phyloP scores from a whole-genome alignment of 495 filamentous ascomycete species.

The Tirmania nivea region DNA sequence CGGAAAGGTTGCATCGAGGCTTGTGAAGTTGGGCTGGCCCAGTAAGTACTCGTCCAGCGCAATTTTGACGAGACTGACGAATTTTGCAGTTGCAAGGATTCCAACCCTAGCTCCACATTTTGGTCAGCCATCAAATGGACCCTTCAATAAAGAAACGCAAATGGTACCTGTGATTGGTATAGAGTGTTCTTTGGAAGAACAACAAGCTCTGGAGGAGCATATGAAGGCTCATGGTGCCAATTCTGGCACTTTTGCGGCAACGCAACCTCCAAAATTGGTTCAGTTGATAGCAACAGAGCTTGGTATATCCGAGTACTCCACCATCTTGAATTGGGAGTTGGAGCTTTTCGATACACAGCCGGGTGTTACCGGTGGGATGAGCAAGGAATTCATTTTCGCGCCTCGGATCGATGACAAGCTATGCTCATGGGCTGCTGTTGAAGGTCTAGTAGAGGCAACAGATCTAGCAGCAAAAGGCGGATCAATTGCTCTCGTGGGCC shows the following conservation, averaged over 20 bases:
- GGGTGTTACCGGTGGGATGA: conserved; percentile 60
- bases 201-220: conserved; percentile 10
- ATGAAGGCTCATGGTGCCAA: background rate
- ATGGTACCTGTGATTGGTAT: conserved; percentile 86
- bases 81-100: conserved; percentile 47
- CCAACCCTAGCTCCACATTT: conserved; percentile 91
- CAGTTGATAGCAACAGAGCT: conserved; percentile 59
- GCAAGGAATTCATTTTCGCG: conserved; percentile 87
- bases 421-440: conserved; percentile 77
- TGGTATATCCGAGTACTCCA: conserved; percentile 38
- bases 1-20: conserved; percentile 59
- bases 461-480: conserved; percentile 21
- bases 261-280: conserved; percentile 66
- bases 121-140: conserved; percentile 51
- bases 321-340: conserved; percentile 90
- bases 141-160: conserved; percentile 76
- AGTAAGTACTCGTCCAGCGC: conserved; percentile 20
- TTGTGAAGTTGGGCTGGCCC: conserved; percentile 84
- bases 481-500: conserved; percentile 61
- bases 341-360: conserved; percentile 87
- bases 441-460: conserved; percentile 52
- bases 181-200: conserved; percentile 30
- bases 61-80: background rate
- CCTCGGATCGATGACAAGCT: conserved; percentile 94
- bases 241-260: conserved; percentile 44